Base-by-base conservation (phyloP, 257 asterid genomes). In the Nicotiana obtusifolia region DNA sequence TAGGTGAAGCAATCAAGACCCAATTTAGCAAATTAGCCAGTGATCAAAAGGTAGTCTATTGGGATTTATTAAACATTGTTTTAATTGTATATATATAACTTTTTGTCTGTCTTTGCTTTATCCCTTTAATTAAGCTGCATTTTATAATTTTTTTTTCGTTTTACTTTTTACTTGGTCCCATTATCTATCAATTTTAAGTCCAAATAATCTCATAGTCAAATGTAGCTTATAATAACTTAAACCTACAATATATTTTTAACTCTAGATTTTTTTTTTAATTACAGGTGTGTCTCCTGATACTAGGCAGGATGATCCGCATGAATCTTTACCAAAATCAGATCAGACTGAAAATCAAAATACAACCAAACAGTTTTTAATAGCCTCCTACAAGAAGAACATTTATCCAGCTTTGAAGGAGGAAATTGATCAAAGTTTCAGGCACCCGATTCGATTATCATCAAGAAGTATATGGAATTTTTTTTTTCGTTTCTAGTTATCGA, bases 261-360 rank as follows among this genome's bases (percentile, higher is more conserved):
- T 26, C 17, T n/a, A 65, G 26, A 47, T 41, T 8, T 1, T 41
- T 41, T 0, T 37, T 37, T 37, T 30, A 73, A 41, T 80, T 37
- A 85, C 92, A 94, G 98, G 97, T 68, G 87, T 93, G 66, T 87
- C 89, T 64, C 92, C 90, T 54, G 99, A 93, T 80, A 82, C 95
- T 83, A 87, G 92, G 64, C 93, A 87, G 10, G 95, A 91, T 84
- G 99, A 93, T 53, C 86, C 84, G 61, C 61, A 35, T 13, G 95
- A 92, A 64, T 78, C 87, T 84, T 84, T 85, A 35, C 90, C 86
- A 26, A 89, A 86, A 81, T 86, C 88, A 73, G 92, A 90, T 17
- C 69, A 87, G 65, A 81, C 68, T 44, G 97, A 91, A 37, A 90
- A 87, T 33, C 86, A 87, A 81, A 89, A 85, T 64, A 82, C 95